Percentiles rank a stretch among this genome's conserved stretches.
These are phyloP conservation scores for Suhomyces sp. DNA, from an alignment of 805 yeast species.

Conservation along the genomic window DNA sequence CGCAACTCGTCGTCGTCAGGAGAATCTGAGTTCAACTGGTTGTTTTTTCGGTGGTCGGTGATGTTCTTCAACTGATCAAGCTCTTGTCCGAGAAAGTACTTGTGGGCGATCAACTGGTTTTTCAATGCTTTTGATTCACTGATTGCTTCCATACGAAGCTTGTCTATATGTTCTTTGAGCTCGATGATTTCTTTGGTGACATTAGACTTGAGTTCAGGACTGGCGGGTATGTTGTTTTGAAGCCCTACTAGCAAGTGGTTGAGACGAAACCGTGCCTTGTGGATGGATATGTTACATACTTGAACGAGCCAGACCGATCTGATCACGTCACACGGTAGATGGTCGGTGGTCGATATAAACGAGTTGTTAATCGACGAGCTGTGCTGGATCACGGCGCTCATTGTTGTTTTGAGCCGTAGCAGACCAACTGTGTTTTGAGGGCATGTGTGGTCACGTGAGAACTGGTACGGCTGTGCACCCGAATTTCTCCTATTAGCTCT, in stretches of 20 bases:
- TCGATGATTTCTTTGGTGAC: conserved; percentile 6
- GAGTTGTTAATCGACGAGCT: conserved; percentile 30
- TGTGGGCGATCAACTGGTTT: conserved; percentile 31
- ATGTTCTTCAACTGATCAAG: conserved; percentile 17
- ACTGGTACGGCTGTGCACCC: background rate
- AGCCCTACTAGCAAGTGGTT: conserved; percentile 5
- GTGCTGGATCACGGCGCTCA: conserved; percentile 2
- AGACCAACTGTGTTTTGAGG: background rate
- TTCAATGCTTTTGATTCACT: conserved; percentile 26
- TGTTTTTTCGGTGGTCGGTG: background rate
- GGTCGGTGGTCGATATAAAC: conserved; percentile 42
- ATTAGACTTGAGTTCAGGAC: background rate
- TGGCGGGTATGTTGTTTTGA: background rate
- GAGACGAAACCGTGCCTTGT: conserved; percentile 12
- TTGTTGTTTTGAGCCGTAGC: background rate
- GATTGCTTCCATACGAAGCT: conserved; percentile 19
- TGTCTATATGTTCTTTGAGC: conserved; percentile 9
- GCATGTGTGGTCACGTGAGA: background rate
- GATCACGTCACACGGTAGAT: conserved; percentile 41
- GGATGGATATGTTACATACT: conserved; percentile 29
- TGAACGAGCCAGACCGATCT: conserved; percentile 44
- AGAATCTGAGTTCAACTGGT: background rate
- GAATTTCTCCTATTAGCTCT: background rate
- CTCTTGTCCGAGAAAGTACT: conserved; percentile 21
- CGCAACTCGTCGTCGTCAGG: conserved; percentile 19